Evolutionary conservation across 2,329 filamentous ascomycete species (phyloP).

Genomic region (Colletotrichum somersetense): DNA sequence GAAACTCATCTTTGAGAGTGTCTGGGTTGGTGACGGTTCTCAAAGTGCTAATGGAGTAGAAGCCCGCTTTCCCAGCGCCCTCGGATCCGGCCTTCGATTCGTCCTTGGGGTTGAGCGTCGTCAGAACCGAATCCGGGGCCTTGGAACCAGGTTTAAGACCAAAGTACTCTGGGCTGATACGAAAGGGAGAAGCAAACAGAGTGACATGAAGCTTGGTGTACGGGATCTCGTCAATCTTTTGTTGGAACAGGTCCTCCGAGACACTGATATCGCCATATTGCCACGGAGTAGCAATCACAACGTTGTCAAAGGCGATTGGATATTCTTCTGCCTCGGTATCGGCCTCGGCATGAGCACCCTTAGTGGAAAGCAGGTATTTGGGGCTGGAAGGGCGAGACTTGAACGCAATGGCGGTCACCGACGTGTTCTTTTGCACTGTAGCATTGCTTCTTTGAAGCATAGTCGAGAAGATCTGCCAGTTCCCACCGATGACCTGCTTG

Average conservation of each 20-base stretch:
- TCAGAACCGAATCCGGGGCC: slow-evolving; percentile 83
- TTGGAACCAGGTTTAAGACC: slow-evolving; percentile 67
- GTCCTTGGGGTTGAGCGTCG: slow-evolving; percentile 77
- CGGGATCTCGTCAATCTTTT: slow-evolving; percentile 80
- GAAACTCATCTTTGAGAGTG: slow-evolving; percentile 65
- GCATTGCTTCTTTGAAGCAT: slow-evolving; percentile 79
- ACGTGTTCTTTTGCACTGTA: slow-evolving; percentile 73
- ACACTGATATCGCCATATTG: slow-evolving; percentile 81
- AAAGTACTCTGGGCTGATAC: slow-evolving; percentile 81
- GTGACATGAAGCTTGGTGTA: slow-evolving; percentile 92
- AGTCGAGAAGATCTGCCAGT: slow-evolving; percentile 92
- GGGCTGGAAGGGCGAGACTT: slow-evolving; percentile 53
- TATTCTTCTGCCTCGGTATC: slow-evolving; percentile 53
- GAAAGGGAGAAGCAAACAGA: slow-evolving; percentile 82
- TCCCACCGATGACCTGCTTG: slow-evolving; percentile 83
- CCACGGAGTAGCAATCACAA: slow-evolving; percentile 86
- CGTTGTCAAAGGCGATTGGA: slow-evolving; percentile 76
- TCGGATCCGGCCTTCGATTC: slow-evolving; percentile 61
- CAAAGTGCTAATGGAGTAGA: slow-evolving; percentile 88
- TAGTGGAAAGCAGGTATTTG: slow-evolving; percentile 62
- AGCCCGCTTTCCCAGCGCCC: slow-evolving; percentile 79
- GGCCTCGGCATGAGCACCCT: slow-evolving; percentile 43
- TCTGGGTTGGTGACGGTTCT: slow-evolving; percentile 72
- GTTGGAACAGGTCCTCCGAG: slow-evolving; percentile 75
- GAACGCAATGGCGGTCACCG: slow-evolving; percentile 71